phyloP scores from a whole-genome alignment of 2,329 filamentous ascomycete genomes.

The Dactylellina haptotyla region DNA sequence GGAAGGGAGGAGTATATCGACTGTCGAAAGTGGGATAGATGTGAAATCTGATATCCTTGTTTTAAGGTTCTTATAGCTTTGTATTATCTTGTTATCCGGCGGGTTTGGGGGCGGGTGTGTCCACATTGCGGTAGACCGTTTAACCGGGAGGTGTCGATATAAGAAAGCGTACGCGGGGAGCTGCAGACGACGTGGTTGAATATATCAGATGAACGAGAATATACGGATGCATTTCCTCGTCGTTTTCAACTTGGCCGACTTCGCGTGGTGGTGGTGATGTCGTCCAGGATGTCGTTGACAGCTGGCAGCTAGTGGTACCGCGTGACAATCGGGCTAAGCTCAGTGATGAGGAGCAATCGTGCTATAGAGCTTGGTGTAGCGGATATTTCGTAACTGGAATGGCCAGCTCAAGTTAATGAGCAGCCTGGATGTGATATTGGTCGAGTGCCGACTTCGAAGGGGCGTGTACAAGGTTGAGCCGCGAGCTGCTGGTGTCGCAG shows the following conservation, averaged over 20 bases:
- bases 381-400: neutral
- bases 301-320: slow-evolving; percentile 31
- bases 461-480: neutral
- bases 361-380: neutral
- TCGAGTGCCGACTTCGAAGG: too few relatives aligned
- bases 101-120: slow-evolving; percentile 40
- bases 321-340: slow-evolving; percentile 22
- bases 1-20: slow-evolving; percentile 45
- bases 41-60: slow-evolving; percentile 27
- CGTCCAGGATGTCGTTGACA: slow-evolving; percentile 28
- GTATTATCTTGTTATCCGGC: slow-evolving; percentile 29
- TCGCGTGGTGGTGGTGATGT: slow-evolving; percentile 20
- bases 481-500: neutral
- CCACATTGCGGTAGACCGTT: slow-evolving; percentile 31
- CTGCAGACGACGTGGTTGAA: neutral
- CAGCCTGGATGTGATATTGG: slow-evolving; percentile 28
- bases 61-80: slow-evolving; percentile 29
- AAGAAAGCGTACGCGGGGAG: neutral
- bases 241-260: neutral
- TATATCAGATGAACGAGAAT: neutral
- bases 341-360: neutral
- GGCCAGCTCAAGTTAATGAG: slow-evolving; percentile 52
- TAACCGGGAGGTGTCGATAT: slow-evolving; percentile 17
- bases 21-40: slow-evolving; percentile 35
- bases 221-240: slow-evolving; percentile 24